Evolutionary conservation across 257 asterid species (phyloP), one percentile per base, ranked within the genome.

Genomic region (Echites panduratus): DNA sequence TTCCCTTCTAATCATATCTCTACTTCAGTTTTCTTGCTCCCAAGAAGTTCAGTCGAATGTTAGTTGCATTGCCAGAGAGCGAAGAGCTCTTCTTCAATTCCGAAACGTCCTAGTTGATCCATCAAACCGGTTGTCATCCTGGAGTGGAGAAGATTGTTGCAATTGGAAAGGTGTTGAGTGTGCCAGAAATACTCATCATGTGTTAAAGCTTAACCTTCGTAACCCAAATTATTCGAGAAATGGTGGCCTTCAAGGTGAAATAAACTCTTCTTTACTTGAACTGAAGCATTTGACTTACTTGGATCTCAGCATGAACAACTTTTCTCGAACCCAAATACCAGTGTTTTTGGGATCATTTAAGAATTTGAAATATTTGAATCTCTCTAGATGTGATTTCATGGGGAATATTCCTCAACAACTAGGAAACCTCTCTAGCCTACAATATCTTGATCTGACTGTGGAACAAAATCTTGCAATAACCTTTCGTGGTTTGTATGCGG

Each of bases 241-340:
- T 0, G 9, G 9, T 41, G 3, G 56, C 57, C 50, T 80, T 62
- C 71, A 71, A 63, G 84, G 81, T 44, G 57, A 73, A 75, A 29
- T 80, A 19, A 74, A 29, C 61, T 40, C 40, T 29, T 74, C 82
- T n/a, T 50, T 74, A 26, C 38, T 71, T 29, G 14, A 20, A 13
- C 27, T 81, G 75, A 56, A 70, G 40, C 79, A 71, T 56, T 62
- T 81, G 74, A 4, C 35, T 19, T 74, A 74, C 35, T n/a, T 77
- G 63, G 84, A 77, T 53, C 53, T 81, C 22, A 73, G 84, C 53
- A 7, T n/a, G 63, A 81, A 77, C 49, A 43, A 81, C 59, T 81
- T 81, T 4, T 57, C 77, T 2, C 9, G 22, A 50, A 14, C 0
- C 0, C 22, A 50, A 50, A 50, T 50, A 50, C 56, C 56, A 14